Evolutionary conservation across 768 basidiomycete species (phyloP).

Genomic region (Lyophyllum decastes): DNA sequence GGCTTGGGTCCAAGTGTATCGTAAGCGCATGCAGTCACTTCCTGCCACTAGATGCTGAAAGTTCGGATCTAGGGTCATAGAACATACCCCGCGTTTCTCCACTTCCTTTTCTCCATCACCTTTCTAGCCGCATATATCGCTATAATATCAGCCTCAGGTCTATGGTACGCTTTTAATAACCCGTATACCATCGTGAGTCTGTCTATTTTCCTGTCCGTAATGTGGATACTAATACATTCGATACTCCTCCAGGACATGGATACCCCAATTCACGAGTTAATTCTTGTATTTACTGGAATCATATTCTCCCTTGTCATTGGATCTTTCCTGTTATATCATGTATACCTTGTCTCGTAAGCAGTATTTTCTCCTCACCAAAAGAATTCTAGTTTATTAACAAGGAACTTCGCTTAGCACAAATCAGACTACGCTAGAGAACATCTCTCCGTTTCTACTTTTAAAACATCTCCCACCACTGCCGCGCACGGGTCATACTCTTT

Average conservation of each 20-base stretch:
- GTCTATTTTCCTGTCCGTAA: not conserved
- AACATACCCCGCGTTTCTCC: constrained; percentile 83
- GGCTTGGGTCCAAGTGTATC: constrained; percentile 77
- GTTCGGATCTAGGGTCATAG: constrained; percentile 62
- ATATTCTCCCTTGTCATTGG: constrained; percentile 69
- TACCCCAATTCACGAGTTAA: constrained; percentile 72
- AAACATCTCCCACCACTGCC: constrained; percentile 70
- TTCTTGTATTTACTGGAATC: constrained; percentile 59
- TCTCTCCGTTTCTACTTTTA: constrained; percentile 75
- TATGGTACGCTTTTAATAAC: constrained; percentile 68
- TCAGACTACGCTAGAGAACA: constrained; percentile 81
- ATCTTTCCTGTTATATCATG: constrained; percentile 74
- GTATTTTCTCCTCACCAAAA: constrained; percentile 8
- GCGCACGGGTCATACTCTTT: constrained; percentile 47
- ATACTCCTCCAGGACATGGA: constrained; percentile 48
- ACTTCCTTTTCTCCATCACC: constrained; percentile 69
- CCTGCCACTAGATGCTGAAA: not conserved
- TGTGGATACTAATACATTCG: not conserved
- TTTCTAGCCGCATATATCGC: constrained; percentile 65
- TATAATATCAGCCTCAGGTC: constrained; percentile 48
- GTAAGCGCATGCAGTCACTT: constrained; percentile 40
- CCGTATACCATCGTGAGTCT: constrained; percentile 59
- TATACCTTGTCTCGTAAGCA: constrained; percentile 72
- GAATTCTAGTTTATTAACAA: not conserved
- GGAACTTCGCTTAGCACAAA: constrained; percentile 57